Evolutionary conservation across 2,329 filamentous ascomycete species (phyloP), one percentile per base, ranked within the genome.

Genomic region (Colletotrichum viniferum): DNA sequence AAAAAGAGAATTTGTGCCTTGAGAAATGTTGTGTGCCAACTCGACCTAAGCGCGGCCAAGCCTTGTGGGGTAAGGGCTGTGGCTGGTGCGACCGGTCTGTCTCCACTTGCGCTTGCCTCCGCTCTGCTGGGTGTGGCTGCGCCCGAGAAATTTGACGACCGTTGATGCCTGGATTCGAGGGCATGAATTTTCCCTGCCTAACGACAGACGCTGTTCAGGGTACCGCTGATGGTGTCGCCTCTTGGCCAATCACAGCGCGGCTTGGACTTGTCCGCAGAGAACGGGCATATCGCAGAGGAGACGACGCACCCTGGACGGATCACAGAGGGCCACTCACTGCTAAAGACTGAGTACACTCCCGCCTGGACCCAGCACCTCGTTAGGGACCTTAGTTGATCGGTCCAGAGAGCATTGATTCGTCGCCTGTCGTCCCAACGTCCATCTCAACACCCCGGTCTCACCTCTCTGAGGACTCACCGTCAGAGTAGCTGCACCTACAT

Each of bases 1-100:
- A 73, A 72, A 77, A 76, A 73, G 71, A 66, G 26, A 63, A 69
- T 73, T 71, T 71, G 69, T 63, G 70, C 64, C 32, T 28, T 56
- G 30, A 70, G 68, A 69, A 73, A 73, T 69, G 63, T 73, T 66
- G 63, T 66, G 63, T 66, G 63, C 28, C 38, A 55, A 55, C 63
- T 38, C 36, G 38, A 43, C 36, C 36, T 73, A 74, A 74, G 71
- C 71, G 69, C 69, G 63, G 48, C 52, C 18, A 24, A 26, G 38
- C 63, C 63, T 48, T 48, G 63, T 66, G 63, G 71, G 68, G 43
- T 48, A 30, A 28, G 43, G 38, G 48, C 34, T 71, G 72, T 61
- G 72, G 72, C 72, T 71, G 61, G 18, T 61, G 28, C 4, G 1
- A 4, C 6, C 43, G n/a, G 10, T 52, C 43, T 7, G n/a, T 21